Evolutionary conservation across 202 grass and related monocot genomes (phyloP), one percentile per base, ranked within the genome.

Genomic region (Eragrostis tef): DNA sequence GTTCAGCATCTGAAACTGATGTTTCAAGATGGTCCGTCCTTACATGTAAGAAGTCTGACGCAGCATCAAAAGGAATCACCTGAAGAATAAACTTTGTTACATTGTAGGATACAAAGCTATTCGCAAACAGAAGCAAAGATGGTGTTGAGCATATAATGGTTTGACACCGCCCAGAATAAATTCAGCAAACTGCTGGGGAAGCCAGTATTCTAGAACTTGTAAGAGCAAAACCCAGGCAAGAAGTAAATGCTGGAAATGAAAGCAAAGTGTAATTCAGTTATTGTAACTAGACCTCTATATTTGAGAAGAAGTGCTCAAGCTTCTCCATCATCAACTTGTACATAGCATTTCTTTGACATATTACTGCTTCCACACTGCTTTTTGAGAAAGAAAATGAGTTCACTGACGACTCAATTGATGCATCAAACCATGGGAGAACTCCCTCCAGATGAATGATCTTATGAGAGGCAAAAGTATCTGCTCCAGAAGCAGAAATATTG

Each of bases 301-400:
- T 76, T 42, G 68, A 82, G 73, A 90, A 88, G 83, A 83, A 86
- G 45, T 81, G 50, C 71, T 90, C 76, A 26, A 95, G 87, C 78
- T 91, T 94, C 63, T 93, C 82, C 59, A 81, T 83, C 90, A 95
- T 93, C 27, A 44, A 85, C 80, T 93, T 89, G 83, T 98, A 95
- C 76, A 95, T 86, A 85, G 51, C 70, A 45, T 88, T 73, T 82
- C 96, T 93, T 85, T 87, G 84, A 64, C 59, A 73, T 86, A 87
- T 82, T 86, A 91, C 67, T 26, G 59, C 54, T 73, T 95, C 89
- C 29, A 94, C 79, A 31, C 74, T 85, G 42, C 58, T 80, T 80
- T 93, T 91, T 90, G 87, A 91, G 83, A 95, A 98, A 53, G 83
- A 81, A 83, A 95, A 84, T 70, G 90, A 93, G 78, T 91, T 93